A percentile compares a stretch with the other conserved stretches of the same genome.
These are phyloP conservation scores for Pythium scleroteichum DNA, from an alignment of 352 stramenopile species.

Conservation along the genomic window DNA sequence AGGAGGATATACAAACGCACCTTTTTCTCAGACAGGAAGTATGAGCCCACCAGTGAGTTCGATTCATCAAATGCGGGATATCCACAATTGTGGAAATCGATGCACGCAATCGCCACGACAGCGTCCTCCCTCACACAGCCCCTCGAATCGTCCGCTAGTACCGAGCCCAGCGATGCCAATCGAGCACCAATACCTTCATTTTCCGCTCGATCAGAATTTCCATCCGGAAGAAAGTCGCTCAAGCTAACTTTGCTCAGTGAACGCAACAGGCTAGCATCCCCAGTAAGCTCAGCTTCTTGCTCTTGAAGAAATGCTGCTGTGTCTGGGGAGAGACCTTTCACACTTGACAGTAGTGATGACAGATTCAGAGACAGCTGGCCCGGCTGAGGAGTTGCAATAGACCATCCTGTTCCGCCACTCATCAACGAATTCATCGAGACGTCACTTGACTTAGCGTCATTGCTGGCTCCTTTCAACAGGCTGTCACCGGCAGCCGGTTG, in stretches of 20 bases:
- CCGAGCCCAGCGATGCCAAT: slow-evolving; percentile 25
- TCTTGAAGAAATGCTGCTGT: slow-evolving; percentile 57
- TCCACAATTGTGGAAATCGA: slow-evolving; percentile 63
- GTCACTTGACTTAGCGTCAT: slow-evolving; percentile 24
- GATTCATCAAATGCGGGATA: slow-evolving; percentile 56
- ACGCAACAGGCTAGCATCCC: slow-evolving; percentile 53
- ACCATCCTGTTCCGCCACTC: slow-evolving; percentile 17
- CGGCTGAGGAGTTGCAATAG: slow-evolving; percentile 18
- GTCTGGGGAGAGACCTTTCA: slow-evolving; percentile 50
- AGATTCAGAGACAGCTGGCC: slow-evolving; percentile 39
- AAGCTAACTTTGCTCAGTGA: slow-evolving; percentile 61
- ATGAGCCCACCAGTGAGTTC: slow-evolving; percentile 56
- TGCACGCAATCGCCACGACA: slow-evolving; percentile 40
- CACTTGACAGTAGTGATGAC: slow-evolving; percentile 51
- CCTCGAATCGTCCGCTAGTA: slow-evolving; percentile 40
- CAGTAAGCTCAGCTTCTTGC: slow-evolving; percentile 54
- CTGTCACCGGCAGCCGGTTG: slow-evolving; percentile 6
- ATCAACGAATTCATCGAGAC: slow-evolving; percentile 27
- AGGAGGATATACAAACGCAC: slow-evolving; percentile 14
- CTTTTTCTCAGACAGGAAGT: slow-evolving; percentile 45
- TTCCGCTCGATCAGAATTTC: background rate
- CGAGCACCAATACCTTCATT: slow-evolving; percentile 10
- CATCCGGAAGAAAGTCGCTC: slow-evolving; percentile 39
- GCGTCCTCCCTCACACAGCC: slow-evolving; percentile 29
- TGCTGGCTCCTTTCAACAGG: slow-evolving; percentile 4